Evolutionary conservation across 106 monocot genomes (phyloP).

Genomic region (Cymbidium sinense): DNA sequence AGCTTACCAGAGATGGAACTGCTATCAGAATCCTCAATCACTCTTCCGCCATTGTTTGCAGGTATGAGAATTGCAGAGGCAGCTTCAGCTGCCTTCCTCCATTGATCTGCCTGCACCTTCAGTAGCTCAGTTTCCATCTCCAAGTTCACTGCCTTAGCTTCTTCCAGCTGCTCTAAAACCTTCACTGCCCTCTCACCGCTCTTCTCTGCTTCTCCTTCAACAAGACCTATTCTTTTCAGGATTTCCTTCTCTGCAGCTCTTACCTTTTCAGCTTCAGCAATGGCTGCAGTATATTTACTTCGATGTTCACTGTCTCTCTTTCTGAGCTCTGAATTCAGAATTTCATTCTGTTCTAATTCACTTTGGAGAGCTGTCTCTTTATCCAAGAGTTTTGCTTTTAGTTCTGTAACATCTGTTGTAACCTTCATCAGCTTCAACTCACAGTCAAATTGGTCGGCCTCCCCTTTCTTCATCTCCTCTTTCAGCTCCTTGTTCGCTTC

Average conservation of each 20-base stretch:
- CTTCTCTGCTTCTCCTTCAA: constrained; percentile 33
- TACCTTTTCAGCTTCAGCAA: constrained; percentile 16
- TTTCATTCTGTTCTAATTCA: constrained; percentile 45
- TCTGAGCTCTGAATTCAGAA: constrained; percentile 28
- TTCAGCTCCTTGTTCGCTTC: constrained; percentile 25
- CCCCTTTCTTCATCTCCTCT: constrained; percentile 8
- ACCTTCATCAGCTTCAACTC: constrained; percentile 13
- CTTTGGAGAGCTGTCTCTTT: constrained; percentile 52
- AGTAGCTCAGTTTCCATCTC: constrained; percentile 62
- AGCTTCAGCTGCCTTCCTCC: constrained; percentile 91
- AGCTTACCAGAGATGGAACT: constrained; percentile 47
- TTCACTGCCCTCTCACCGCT: too few species aligned
- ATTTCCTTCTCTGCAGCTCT: constrained; percentile 37
- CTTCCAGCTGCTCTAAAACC: constrained; percentile 18
- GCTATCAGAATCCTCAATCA: constrained; percentile 46
- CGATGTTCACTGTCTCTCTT: constrained; percentile 29
- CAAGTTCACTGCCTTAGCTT: constrained; percentile 27
- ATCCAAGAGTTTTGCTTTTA: constrained; percentile 47
- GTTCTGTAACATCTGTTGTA: constrained; percentile 20
- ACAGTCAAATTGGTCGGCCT: neutral
- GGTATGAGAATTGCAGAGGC: constrained; percentile 49
- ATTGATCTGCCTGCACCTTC: constrained; percentile 76
- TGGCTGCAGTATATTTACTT: constrained; percentile 18
- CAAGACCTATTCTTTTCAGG: constrained; percentile 21
- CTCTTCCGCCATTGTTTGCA: constrained; percentile 1